A percentile compares a stretch with the other conserved stretches of the same genome.
Conservation (phyloP, 2,329 filamentous ascomycete species). For the Sphaerulina populicola region DNA sequence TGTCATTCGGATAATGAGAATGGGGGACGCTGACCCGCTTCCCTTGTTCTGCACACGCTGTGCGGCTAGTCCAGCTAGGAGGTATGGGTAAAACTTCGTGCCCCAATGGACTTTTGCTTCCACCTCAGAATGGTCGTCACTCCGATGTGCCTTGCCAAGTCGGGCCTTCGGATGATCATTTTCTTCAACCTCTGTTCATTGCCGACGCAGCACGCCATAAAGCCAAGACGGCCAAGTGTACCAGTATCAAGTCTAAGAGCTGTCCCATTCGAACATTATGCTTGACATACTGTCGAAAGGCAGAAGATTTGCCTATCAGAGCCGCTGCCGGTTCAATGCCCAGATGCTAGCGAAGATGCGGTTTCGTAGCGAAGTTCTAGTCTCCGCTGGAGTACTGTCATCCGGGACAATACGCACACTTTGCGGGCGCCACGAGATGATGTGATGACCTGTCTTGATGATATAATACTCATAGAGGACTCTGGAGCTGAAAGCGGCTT, state of each 20-base stretch:
- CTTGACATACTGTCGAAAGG: neutral
- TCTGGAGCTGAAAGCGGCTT: neutral
- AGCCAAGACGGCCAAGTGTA: neutral
- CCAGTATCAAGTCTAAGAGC: neutral
- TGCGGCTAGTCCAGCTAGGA: too few relatives aligned
- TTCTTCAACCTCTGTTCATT: neutral
- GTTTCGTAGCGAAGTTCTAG: neutral
- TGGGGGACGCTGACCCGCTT: too few relatives aligned
- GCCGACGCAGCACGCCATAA: neutral
- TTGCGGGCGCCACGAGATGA: conserved; percentile 5
- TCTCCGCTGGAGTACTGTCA: neutral
- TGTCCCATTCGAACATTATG: neutral
- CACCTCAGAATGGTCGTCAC: neutral
- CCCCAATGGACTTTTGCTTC: too few relatives aligned
- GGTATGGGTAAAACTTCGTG: too few relatives aligned
- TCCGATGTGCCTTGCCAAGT: neutral
- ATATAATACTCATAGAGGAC: neutral
- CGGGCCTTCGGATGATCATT: neutral
- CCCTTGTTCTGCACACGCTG: too few relatives aligned
- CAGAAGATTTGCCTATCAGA: neutral
- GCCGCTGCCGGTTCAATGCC: neutral
- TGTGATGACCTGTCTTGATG: conserved; percentile 4
- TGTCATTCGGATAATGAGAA: too few relatives aligned
- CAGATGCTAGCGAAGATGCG: neutral
- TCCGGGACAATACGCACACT: neutral